Conservation (phyloP, 108 stramenopile species). For the Stephanodiscus minutulus region DNA sequence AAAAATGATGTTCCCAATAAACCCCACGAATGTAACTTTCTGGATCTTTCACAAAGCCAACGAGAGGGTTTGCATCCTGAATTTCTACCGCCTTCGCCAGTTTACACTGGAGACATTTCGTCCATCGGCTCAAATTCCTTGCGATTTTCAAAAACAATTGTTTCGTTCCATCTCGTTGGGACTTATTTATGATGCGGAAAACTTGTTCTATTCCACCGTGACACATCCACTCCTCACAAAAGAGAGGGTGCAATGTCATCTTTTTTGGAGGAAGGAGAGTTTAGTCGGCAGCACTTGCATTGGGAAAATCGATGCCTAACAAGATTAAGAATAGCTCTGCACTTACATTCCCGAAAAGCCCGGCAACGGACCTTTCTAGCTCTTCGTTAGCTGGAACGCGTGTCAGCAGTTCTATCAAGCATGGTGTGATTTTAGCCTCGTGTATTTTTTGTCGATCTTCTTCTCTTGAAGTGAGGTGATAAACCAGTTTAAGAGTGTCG, state of each 20-base stretch:
- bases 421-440: conserved; percentile 19
- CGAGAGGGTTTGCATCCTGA: conserved; percentile 5
- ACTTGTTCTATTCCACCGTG: not conserved
- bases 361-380: conserved; percentile 22
- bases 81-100: conserved; percentile 7
- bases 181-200: conserved; percentile 12
- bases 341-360: conserved; percentile 36
- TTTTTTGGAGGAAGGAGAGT: not conserved
- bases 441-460: conserved; percentile 25
- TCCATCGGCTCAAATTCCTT: conserved; percentile 36
- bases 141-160: conserved; percentile 37
- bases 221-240: conserved; percentile 19
- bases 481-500: conserved; percentile 14
- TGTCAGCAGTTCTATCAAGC: conserved; percentile 12
- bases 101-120: conserved; percentile 23
- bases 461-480: conserved; percentile 29
- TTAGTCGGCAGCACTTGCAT: not conserved
- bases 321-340: not conserved
- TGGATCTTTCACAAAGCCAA: conserved; percentile 14
- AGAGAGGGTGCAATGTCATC: conserved; percentile 37
- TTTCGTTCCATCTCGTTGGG: not conserved
- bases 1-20: conserved; percentile 38
- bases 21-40: conserved; percentile 13
- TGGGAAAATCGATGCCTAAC: not conserved
- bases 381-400: conserved; percentile 3